Base-by-base conservation (phyloP, 768 basidiomycete genomes). In the Suillus tomentosus region DNA sequence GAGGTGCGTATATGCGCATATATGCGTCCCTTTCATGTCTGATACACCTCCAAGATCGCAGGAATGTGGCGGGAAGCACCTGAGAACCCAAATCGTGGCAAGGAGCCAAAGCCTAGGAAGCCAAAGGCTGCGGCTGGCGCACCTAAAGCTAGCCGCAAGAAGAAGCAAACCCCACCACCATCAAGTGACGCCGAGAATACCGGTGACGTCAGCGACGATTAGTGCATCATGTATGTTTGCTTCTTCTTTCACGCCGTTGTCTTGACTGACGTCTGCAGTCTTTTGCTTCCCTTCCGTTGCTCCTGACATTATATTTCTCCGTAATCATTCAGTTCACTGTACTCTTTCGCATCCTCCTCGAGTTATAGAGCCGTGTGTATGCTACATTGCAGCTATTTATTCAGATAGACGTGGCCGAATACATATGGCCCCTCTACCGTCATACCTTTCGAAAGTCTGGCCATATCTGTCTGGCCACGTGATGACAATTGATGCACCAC, bases 81-180 rank as follows among this genome's bases (percentile, higher is more conserved):
- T 1, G 86, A 87, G 70, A 89, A 89, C 70, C 87, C 87, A 1
- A 88, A 86, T 64, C 82, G 85, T 31, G 87, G 86, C 22, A 80
- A 84, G 64, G 81, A 80, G 19, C 70, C 79, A 39, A 85, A 82
- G 65, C 22, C 80, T n/a, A 79, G 74, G 55, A 84, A 82, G 53
- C 68, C 83, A 27, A 85, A 82, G 63, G 78, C 78, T 2, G 74
- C 71, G 36, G 60, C 55, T 17, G 37, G 34, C 6, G 22, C 58
- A 31, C 37, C 36, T 31, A 63, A 64, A 58, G 47, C 54, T 15
- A 54, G 63, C 59, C 60, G 60, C 60, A 61, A 50, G 58, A 64
- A 48, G 37, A 69, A 72, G 51, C 65, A 70, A n/a, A 62, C 70
- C 8, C 64, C 61, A 42, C 60, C 67, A 47, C 66, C 69, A 62